A percentile compares a stretch with the other conserved stretches of the same genome.
These are phyloP conservation scores for Russula olivacea DNA, from an alignment of 768 basidiomycete species.

Conservation along the genomic window DNA sequence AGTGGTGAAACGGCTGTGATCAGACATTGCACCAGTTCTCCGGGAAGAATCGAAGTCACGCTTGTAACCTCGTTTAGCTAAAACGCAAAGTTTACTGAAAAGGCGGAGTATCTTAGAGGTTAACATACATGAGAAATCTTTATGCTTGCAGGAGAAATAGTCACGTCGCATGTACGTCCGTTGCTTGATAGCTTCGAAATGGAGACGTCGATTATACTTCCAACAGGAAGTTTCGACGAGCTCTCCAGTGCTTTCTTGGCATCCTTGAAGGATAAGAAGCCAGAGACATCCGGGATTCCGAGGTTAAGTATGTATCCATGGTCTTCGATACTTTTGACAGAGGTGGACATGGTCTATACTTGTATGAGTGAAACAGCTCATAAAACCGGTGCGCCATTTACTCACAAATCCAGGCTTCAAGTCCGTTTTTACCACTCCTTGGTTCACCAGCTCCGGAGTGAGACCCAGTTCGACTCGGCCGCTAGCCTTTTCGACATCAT, in stretches of 20 bases:
- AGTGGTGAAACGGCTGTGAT: constrained; percentile 67
- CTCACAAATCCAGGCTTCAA: constrained; percentile 69
- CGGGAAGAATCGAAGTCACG: constrained; percentile 80
- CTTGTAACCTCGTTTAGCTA: constrained; percentile 74
- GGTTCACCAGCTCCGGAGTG: constrained; percentile 78
- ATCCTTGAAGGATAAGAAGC: constrained; percentile 81
- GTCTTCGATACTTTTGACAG: constrained; percentile 83
- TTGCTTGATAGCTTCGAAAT: constrained; percentile 66
- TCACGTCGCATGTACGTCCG: constrained; percentile 72
- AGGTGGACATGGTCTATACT: constrained; percentile 63
- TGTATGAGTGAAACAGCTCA: background rate
- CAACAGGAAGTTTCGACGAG: constrained; percentile 45
- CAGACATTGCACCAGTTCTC: constrained; percentile 72
- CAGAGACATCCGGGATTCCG: constrained; percentile 70
- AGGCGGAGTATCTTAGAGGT: background rate
- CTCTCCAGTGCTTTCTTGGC: constrained; percentile 39
- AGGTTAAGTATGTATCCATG: constrained; percentile 90
- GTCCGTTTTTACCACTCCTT: constrained; percentile 72
- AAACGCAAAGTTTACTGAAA: background rate
- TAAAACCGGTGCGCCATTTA: constrained; percentile 27
- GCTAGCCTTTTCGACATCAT: constrained; percentile 62
- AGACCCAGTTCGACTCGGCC: constrained; percentile 81
- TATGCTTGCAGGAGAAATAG: constrained; percentile 45
- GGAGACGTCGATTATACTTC: constrained; percentile 61
- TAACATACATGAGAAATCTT: constrained; percentile 50